A percentile compares a stretch with the other conserved stretches of the same genome.
These are phyloP conservation scores for Thuja plicata DNA, from an alignment of 83 land plant genomes.

Conservation along the genomic window DNA sequence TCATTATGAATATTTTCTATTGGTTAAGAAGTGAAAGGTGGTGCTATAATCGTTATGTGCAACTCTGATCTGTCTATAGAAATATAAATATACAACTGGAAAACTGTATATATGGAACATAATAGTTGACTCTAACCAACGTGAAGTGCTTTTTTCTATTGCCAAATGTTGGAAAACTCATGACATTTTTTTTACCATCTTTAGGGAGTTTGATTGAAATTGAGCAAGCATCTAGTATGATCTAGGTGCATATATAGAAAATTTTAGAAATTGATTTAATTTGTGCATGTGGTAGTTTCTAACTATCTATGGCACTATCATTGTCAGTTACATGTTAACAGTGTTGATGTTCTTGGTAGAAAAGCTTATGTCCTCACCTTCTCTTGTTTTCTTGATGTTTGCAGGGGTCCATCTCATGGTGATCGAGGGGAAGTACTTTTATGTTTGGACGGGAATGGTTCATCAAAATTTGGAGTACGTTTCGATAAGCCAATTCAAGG, in stretches of 20 bases:
- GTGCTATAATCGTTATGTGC: neutral
- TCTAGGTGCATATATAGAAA: neutral
- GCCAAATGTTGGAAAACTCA: neutral
- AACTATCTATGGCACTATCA: neutral
- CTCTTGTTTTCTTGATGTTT: neutral
- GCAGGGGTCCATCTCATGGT: constrained; percentile 82
- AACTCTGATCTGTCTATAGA: neutral
- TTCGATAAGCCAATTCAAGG: constrained; percentile 87
- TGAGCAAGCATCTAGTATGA: neutral
- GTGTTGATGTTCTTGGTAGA: neutral
- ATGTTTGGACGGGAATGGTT: constrained; percentile 74
- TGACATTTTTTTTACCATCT: neutral
- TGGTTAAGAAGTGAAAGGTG: neutral
- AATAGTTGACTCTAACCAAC: no score
- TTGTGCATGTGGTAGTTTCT: neutral
- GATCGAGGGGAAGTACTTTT: constrained; percentile 66
- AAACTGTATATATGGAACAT: no score
- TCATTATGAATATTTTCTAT: neutral
- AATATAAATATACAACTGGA: no score
- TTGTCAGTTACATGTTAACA: neutral
- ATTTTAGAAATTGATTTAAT: neutral
- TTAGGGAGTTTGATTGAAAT: neutral
- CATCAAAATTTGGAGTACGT: constrained; percentile 94
- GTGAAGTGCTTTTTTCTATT: neutral
- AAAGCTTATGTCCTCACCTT: neutral